Conservation (phyloP, 148 eudicot species). For the Fagopyrum homotropicum region DNA sequence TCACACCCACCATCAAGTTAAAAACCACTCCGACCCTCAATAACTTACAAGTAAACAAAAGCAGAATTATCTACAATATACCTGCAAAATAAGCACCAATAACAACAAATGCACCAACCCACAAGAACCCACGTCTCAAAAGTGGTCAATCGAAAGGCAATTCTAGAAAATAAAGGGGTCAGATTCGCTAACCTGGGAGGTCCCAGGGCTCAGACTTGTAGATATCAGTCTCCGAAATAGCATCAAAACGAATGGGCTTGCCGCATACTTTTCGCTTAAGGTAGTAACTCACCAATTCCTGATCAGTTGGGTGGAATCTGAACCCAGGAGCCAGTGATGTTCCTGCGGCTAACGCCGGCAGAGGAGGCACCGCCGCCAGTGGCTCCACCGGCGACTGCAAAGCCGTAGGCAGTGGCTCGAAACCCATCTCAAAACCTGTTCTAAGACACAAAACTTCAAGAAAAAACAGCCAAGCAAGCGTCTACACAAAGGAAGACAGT, state of each 20-base stretch:
- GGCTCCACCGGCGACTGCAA: slow-evolving; percentile 4
- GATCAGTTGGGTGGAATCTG: slow-evolving; percentile 79
- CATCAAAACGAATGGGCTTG: slow-evolving; percentile 61
- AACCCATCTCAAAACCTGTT: background rate
- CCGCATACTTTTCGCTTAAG: slow-evolving; percentile 62
- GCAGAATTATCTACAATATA: background rate
- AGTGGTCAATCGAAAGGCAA: background rate
- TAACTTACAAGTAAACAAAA: background rate
- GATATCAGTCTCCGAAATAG: slow-evolving; percentile 68
- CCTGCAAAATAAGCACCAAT: background rate
- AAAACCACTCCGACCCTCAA: background rate
- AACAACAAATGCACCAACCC: background rate
- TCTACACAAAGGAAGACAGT: background rate
- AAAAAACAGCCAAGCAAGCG: background rate
- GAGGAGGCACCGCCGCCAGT: slow-evolving; percentile 15
- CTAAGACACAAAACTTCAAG: slow-evolving; percentile 17
- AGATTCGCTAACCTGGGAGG: slow-evolving; percentile 39
- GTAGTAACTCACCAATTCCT: slow-evolving; percentile 69
- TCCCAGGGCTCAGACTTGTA: slow-evolving; percentile 90
- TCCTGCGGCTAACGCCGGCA: slow-evolving; percentile 28
- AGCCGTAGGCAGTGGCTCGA: slow-evolving; percentile 6
- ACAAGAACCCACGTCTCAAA: slow-evolving; percentile 4
- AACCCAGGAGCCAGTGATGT: slow-evolving; percentile 78
- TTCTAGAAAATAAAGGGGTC: background rate
- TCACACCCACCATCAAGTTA: background rate